These are phyloP conservation scores for Pythium angustatum DNA, from an alignment of 352 stramenopile species.

Conservation along the genomic window DNA sequence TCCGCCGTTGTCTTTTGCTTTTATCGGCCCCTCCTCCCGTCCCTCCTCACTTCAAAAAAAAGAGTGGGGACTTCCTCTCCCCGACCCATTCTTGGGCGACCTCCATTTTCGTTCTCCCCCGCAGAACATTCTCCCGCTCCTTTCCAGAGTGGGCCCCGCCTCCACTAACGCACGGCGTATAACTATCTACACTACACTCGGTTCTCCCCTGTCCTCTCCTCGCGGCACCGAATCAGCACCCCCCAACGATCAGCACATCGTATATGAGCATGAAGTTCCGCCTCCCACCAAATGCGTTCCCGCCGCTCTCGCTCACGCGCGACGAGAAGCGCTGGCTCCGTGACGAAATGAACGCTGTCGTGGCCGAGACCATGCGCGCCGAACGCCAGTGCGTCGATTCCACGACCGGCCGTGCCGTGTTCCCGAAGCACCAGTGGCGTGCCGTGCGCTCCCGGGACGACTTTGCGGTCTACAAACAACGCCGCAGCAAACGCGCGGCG, in stretches of 20 bases:
- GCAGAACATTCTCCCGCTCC: constrained; percentile 1
- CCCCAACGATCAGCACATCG: background rate
- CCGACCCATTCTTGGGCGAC: background rate
- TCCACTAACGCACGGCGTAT: background rate
- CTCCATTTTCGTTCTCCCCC: background rate
- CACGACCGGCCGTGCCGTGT: constrained; percentile 18
- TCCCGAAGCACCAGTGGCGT: constrained; percentile 40
- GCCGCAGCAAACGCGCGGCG: background rate
- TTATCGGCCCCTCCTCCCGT: background rate
- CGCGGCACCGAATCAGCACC: background rate
- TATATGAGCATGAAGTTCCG: constrained; percentile 48
- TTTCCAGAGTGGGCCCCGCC: background rate
- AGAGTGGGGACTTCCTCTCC: background rate
- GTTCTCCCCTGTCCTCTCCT: no score
- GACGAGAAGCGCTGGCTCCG: constrained; percentile 34
- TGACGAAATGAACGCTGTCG: constrained; percentile 39
- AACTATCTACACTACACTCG: no score
- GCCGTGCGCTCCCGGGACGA: constrained; percentile 31
- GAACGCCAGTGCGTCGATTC: constrained; percentile 41
- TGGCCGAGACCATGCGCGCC: constrained; percentile 42
- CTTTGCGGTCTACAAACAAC: constrained; percentile 38
- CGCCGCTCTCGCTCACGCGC: constrained; percentile 29
- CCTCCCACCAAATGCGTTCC: constrained; percentile 40
- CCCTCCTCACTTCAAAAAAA: background rate
- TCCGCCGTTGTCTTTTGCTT: background rate